Percentiles rank a stretch among this genome's conserved stretches.
Conservation (phyloP, 2,329 filamentous ascomycete genomes). For the Microascus cirrosus region DNA sequence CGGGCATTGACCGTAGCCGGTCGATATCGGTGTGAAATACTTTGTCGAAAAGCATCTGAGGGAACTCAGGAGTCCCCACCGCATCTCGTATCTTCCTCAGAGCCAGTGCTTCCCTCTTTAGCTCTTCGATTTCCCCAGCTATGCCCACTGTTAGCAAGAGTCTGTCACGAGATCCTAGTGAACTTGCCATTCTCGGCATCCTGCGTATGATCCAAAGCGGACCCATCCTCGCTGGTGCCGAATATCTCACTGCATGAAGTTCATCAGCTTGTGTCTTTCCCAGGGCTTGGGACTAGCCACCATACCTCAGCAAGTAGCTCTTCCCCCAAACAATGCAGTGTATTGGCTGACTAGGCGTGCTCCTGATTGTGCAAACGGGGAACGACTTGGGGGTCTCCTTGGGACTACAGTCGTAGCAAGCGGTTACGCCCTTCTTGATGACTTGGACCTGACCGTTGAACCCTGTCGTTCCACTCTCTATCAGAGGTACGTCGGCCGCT, state of each 20-base stretch:
- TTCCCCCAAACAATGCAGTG: constrained; percentile 99
- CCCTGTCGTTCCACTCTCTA: constrained; percentile 94
- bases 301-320: constrained; percentile 76
- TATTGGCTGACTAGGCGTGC: constrained; percentile 89
- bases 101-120: constrained; percentile 73
- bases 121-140: constrained; percentile 73
- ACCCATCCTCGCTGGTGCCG: constrained; percentile 78
- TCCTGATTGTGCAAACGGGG: constrained; percentile 93
- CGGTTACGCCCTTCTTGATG: constrained; percentile 82
- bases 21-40: constrained; percentile 81
- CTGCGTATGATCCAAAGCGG: constrained; percentile 66
- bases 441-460: constrained; percentile 98
- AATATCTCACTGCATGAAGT: constrained; percentile 57
- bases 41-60: constrained; percentile 78
- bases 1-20: constrained; percentile 74
- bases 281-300: background rate
- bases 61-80: constrained; percentile 68
- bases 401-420: constrained; percentile 89
- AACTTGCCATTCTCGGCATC: constrained; percentile 65
- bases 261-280: background rate
- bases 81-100: constrained; percentile 73
- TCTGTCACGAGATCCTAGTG: background rate
- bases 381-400: constrained; percentile 90
- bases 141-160: background rate
- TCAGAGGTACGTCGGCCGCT: constrained; percentile 76